Percentiles rank a stretch among this genome's conserved stretches.
These are phyloP conservation scores for Geoglossum cookeanum DNA, from an alignment of 2,329 filamentous ascomycete genomes.

Conservation along the genomic window DNA sequence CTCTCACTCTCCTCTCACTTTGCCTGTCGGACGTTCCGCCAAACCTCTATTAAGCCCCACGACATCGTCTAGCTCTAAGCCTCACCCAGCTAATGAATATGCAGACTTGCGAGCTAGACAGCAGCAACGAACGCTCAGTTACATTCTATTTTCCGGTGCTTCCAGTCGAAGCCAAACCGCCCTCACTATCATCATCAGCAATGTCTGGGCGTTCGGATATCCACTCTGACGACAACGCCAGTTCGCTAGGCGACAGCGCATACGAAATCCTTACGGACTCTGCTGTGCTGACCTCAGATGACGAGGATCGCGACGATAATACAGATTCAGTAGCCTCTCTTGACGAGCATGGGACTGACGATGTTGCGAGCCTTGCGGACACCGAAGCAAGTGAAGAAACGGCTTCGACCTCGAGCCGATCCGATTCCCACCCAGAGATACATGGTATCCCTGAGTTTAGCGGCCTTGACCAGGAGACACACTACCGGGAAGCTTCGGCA, in stretches of 20 bases:
- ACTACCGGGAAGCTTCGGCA: background rate
- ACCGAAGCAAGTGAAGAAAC: constrained; percentile 18
- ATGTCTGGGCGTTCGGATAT: background rate
- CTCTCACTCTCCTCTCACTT: background rate
- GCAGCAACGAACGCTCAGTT: background rate
- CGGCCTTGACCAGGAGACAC: background rate
- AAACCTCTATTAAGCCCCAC: background rate
- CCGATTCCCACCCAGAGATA: constrained; percentile 12
- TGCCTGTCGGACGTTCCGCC: background rate
- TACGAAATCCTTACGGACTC: constrained; percentile 7
- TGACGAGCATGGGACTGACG: constrained; percentile 13
- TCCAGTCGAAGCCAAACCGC: background rate
- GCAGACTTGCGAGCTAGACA: background rate
- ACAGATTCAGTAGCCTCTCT: constrained; percentile 4
- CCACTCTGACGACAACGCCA: constrained; percentile 1
- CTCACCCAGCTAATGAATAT: background rate
- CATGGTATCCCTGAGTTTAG: constrained; percentile 13
- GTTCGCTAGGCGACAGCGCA: constrained; percentile 6
- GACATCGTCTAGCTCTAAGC: background rate
- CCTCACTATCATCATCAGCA: background rate
- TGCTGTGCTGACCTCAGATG: constrained; percentile 5
- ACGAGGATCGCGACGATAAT: constrained; percentile 5
- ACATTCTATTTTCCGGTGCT: background rate
- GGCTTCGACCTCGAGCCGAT: constrained; percentile 11
- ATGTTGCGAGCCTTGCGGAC: constrained; percentile 18